Evolutionary conservation across 2,329 filamentous ascomycete genomes (phyloP).

Genomic region (Coleophoma crateriformis): DNA sequence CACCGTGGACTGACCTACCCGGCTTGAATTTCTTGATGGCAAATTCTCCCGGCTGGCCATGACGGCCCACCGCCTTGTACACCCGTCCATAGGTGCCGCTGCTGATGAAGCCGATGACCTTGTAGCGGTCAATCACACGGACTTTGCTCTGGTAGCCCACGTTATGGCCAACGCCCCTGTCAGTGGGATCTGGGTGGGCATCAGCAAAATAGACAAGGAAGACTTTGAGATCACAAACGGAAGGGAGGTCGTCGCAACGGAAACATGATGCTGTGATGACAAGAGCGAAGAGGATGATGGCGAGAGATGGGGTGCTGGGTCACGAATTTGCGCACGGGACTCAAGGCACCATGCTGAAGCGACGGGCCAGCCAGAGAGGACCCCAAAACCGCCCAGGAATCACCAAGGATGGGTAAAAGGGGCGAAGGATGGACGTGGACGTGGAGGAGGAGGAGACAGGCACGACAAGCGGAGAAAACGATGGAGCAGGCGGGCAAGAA

Average conservation of each 20-base stretch:
- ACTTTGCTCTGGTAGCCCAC: constrained; percentile 69
- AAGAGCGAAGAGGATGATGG: constrained; percentile 1
- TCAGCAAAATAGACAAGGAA: constrained; percentile 26
- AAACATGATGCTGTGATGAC: constrained; percentile 19
- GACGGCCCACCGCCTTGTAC: constrained; percentile 83
- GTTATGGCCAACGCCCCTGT: constrained; percentile 38
- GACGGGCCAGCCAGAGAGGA: not conserved
- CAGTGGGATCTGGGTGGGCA: constrained; percentile 42
- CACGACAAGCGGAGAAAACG: constrained; percentile 2
- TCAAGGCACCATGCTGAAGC: not conserved
- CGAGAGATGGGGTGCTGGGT: constrained; percentile 3
- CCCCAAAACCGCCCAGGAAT: constrained; percentile 7
- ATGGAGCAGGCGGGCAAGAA: constrained; percentile 4
- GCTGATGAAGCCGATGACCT: constrained; percentile 96
- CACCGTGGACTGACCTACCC: constrained; percentile 10
- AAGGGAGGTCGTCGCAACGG: constrained; percentile 18
- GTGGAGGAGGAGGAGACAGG: constrained; percentile 5
- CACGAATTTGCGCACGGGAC: constrained; percentile 2
- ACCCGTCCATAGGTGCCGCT: constrained; percentile 97
- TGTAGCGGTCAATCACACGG: constrained; percentile 86
- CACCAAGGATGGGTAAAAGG: constrained; percentile 4
- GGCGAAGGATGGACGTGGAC: constrained; percentile 8
- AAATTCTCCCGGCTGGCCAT: constrained; percentile 74
- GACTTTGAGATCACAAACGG: constrained; percentile 25
- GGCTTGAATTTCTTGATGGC: constrained; percentile 86